Evolutionary conservation across 192 early-diverging fungal species (phyloP), one percentile per base, ranked within the genome.

Genomic region (Podila verticillata): DNA sequence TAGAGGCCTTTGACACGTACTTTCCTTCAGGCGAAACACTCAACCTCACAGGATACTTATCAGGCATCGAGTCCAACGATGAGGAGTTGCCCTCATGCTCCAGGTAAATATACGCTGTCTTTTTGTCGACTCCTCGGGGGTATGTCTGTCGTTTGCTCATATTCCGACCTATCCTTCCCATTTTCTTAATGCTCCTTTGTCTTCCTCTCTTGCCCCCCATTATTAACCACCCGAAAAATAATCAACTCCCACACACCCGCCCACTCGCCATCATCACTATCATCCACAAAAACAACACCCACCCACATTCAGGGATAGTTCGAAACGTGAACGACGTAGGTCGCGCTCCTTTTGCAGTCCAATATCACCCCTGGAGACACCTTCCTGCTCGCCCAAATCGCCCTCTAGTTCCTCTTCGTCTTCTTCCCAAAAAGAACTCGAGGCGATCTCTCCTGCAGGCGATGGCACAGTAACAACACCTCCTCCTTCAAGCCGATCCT

Each of bases 1-100:
- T 70, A 34, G 63, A 78, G 4, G 58, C 63, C 32, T 24, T 78
- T 30, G 56, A 62, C 31, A 32, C 35, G 12, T 78, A 78, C 48
- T 78, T 70, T 54, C 22, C 4, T 9, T 30, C 57, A 1, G 34
- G 20, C 34, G 62, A 48, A 20, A 7, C 57, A 22, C 44, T 36
- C 31, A 47, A 58, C 12, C 35, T 44, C 22, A 28, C 24, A 19
- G 19, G 31, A 12, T 47, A 64, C 4, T 26, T 17, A 28, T 64
- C 35, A 12, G 63, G 63, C 22, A 26, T 19, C 8, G 30, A 32
- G 12, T 28, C 26, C 5, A 60, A 60, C 26, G 58, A 60, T 10
- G 30, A 60, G 26, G 58, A 60, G 22, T 10, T 28, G 19, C 20
- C 28, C 3, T 31, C 13, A 29, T 7, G 58, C 9, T 31, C 26